Base-by-base conservation (phyloP, 192 early-diverging fungal species). In the Coemansia sp. region DNA sequence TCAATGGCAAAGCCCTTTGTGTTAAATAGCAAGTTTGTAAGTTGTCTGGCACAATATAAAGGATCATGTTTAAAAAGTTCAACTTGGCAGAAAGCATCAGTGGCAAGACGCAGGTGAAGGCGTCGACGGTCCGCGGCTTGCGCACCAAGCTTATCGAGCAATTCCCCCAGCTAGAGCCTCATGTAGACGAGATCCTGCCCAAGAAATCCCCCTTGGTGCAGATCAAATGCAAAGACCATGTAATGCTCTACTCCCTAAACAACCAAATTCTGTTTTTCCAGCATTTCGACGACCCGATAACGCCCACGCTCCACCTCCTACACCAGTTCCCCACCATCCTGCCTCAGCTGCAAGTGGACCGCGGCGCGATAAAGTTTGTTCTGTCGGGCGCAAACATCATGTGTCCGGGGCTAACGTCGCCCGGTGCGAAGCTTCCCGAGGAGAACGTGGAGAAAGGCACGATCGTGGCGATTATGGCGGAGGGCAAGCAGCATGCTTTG, bases 361-460 rank as follows among this genome's bases (percentile, higher is more conserved):
- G 87, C 11, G 97, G 97, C 6, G 97, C 97, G 34, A 97, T 98
- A 73, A 98, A 98, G 78, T 96, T 94, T 76, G 90, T 99, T 5
- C 85, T 99, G 16, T 88, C 88, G 10, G 95, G 95, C 1, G 94
- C 94, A 44, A 91, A 96, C 69, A 94, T 99, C 60, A 99, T 99
- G 97, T 97, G 94, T 57, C 97, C 94, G 4, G 97, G 97, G 26
- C 71, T 99, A 67, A 99, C 97, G 12, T 94, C 92, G 31, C 85
- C 87, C 26, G 95, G 95, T 6, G 97, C 90, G 9, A 72, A 81
- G 40, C 82, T 99, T 81, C 85, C 87, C 17, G 83, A 84, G 16
- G 64, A 66, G 18, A 83, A 85, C 23, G 70, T 97, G 20, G 84
- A 86, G 1, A 83, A 69, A 16, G 88, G 83, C 16, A 58, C 86